Percentiles rank a stretch among this genome's conserved stretches.
phyloP scores from a whole-genome alignment of 2,329 filamentous ascomycete genomes.

The Colletotrichum orbiculare region DNA sequence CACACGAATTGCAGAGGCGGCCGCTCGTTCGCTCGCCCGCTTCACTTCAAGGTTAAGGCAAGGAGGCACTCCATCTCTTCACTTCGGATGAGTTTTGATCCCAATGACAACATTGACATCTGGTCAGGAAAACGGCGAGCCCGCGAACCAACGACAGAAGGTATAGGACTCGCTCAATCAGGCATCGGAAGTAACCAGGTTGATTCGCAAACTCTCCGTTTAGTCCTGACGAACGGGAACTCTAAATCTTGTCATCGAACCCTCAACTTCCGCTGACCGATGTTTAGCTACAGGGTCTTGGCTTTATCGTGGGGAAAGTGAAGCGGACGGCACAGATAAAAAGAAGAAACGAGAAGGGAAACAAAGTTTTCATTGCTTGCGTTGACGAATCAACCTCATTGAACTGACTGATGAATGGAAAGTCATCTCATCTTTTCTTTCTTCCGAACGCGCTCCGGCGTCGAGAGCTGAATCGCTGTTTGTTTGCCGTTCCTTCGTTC shows the following conservation, averaged over 20 bases:
- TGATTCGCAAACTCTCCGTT: constrained; percentile 22
- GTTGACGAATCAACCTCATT: constrained; percentile 15
- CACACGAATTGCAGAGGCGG: too few species aligned
- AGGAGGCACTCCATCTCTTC: too few species aligned
- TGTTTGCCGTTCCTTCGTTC: neutral
- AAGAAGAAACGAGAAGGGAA: constrained; percentile 4
- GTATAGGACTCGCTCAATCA: too few species aligned
- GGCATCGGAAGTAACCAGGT: neutral
- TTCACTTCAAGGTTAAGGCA: too few species aligned
- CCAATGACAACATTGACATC: too few species aligned
- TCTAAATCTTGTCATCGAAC: constrained; percentile 17
- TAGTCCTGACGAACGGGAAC: constrained; percentile 15
- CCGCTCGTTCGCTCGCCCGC: too few species aligned
- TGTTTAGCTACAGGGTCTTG: neutral
- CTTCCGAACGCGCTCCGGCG: neutral
- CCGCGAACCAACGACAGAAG: too few species aligned
- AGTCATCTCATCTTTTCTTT: neutral
- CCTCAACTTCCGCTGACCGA: constrained; percentile 2
- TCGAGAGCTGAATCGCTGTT: neutral
- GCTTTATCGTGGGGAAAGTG: neutral
- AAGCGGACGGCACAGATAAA: constrained; percentile 15
- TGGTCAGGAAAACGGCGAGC: too few species aligned
- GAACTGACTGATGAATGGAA: neutral
- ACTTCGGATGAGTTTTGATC: too few species aligned
- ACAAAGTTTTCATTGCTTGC: constrained; percentile 15